phyloP scores from a whole-genome alignment of 2,329 filamentous ascomycete species.

The Sordariomycetes sp. region DNA sequence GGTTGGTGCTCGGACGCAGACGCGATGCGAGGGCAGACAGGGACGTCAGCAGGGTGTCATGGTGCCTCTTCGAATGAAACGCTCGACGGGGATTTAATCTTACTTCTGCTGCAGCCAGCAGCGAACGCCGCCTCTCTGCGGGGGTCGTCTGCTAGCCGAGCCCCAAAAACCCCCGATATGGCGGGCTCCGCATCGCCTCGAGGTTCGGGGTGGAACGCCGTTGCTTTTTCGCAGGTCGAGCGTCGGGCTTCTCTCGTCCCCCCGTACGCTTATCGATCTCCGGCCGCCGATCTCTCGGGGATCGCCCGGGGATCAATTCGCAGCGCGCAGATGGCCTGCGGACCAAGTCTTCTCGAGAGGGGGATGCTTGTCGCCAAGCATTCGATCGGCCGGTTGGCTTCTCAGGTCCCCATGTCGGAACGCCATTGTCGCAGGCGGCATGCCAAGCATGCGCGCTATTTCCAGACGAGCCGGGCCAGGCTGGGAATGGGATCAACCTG shows the following conservation, averaged over 20 bases:
- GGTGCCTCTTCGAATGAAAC: background rate
- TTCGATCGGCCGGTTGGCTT: background rate
- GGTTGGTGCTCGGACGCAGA: background rate
- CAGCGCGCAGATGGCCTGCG: background rate
- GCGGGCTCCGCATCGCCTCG: no score
- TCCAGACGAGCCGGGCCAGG: background rate
- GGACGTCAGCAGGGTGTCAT: background rate
- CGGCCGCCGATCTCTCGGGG: no score
- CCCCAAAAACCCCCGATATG: no score
- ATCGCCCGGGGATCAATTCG: no score
- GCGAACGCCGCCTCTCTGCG: background rate
- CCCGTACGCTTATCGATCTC: no score
- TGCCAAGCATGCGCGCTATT: background rate
- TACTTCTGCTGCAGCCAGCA: background rate
- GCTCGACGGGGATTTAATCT: background rate
- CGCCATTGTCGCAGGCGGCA: background rate
- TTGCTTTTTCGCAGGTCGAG: no score
- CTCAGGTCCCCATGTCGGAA: background rate
- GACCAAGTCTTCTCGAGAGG: background rate
- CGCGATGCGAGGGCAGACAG: background rate
- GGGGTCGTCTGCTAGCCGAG: no score
- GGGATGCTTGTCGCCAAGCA: background rate
- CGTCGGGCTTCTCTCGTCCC: no score
- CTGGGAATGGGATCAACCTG: no score
- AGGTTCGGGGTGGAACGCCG: no score